phyloP scores from a whole-genome alignment of 306 rosid genomes.

The Hippophae gyantsensis region DNA sequence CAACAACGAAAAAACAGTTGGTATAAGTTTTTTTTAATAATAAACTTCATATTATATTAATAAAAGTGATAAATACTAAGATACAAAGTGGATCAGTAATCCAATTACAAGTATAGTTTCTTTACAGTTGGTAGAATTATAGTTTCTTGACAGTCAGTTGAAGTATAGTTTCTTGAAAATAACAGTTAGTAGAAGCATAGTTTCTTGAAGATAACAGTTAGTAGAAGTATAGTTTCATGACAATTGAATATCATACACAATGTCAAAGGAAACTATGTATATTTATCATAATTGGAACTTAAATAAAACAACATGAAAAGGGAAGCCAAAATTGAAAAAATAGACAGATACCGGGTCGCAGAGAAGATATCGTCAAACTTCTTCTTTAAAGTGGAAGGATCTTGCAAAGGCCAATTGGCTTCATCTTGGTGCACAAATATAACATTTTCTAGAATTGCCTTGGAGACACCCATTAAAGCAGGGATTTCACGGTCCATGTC shows the following conservation, averaged over 20 bases:
- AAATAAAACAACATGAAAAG: neutral
- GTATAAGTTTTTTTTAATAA: too few species aligned
- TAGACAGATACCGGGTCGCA: slow-evolving; percentile 61
- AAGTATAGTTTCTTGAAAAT: too few species aligned
- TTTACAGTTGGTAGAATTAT: too few species aligned
- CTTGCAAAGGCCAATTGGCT: slow-evolving; percentile 99
- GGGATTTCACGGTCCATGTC: slow-evolving; percentile 90
- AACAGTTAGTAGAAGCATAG: too few species aligned
- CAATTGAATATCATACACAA: neutral
- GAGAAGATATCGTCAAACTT: slow-evolving; percentile 95
- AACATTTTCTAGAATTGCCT: slow-evolving; percentile 88
- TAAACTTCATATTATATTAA: too few species aligned
- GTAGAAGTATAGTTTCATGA: too few species aligned
- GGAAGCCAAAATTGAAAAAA: neutral
- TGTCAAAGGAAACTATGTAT: neutral
- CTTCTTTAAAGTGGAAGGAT: slow-evolving; percentile 86
- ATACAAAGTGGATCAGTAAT: too few species aligned
- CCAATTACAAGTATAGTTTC: too few species aligned
- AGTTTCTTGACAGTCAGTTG: too few species aligned
- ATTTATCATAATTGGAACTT: slow-evolving; percentile 3
- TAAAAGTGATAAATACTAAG: too few species aligned
- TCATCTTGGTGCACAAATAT: slow-evolving; percentile 95
- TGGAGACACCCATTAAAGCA: slow-evolving; percentile 93
- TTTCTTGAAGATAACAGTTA: too few species aligned
- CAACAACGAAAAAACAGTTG: too few species aligned